Evolutionary conservation across 2,329 filamentous ascomycete species (phyloP).

Genomic region (Tolypocladium pustulatum): DNA sequence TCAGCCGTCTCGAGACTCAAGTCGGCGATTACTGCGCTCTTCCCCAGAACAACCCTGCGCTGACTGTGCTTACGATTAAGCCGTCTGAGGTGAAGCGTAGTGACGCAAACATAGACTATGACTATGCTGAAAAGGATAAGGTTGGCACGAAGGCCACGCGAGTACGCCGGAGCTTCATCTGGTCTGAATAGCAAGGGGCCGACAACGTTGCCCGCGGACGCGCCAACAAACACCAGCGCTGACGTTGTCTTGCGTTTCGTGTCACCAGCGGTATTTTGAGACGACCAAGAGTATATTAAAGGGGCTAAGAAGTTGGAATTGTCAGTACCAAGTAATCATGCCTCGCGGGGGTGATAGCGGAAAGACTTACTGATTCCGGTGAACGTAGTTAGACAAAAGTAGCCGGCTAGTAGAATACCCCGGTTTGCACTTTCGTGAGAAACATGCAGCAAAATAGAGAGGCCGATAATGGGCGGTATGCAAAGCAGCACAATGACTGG

Average conservation of each 20-base stretch:
- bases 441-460: constrained; percentile 40
- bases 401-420: constrained; percentile 41
- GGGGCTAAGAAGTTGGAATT: constrained; percentile 32
- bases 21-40: constrained; percentile 47
- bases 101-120: constrained; percentile 35
- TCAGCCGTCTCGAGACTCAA: constrained; percentile 43
- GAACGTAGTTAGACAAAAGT: constrained; percentile 49
- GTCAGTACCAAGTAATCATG: constrained; percentile 4
- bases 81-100: constrained; percentile 35
- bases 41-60: constrained; percentile 45
- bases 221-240: constrained; percentile 53
- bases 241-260: constrained; percentile 60
- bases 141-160: constrained; percentile 47
- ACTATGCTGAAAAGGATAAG: constrained; percentile 50
- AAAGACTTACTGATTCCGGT: constrained; percentile 26
- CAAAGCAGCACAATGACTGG: constrained; percentile 44
- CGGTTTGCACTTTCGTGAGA: constrained; percentile 34
- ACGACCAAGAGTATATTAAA: constrained; percentile 49
- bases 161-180: constrained; percentile 27
- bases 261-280: constrained; percentile 56
- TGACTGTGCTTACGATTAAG: constrained; percentile 46
- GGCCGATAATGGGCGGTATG: constrained; percentile 46
- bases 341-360: neutral
- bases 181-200: constrained; percentile 55
- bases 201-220: constrained; percentile 55